Evolutionary conservation across 225 moss, liverwort and hornwort genomes (phyloP), one percentile per base, ranked within the genome.

Genomic region (Polytrichum formosum): DNA sequence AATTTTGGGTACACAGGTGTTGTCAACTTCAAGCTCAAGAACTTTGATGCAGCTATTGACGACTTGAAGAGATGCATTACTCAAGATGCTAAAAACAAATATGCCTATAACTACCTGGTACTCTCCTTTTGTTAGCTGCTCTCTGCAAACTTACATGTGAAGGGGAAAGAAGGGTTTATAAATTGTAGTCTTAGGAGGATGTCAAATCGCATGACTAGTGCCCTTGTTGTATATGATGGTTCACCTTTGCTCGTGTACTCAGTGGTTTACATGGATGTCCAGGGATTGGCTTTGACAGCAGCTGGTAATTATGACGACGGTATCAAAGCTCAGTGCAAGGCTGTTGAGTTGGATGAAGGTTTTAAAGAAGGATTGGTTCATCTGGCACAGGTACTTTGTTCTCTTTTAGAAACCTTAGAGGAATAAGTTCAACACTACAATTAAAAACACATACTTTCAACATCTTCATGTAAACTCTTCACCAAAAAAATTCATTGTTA

Each of bases 341-440:
- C 89, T 53, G 73, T 93, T 54, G 87, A 93, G 78, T 76, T 91
- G 63, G 91, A 93, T 74, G 79, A 82, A 53, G 82, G 78, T 75
- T 83, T 90, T 64, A 93, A 91, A 72, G 91, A 93, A 83, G 93
- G 85, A 67, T 93, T 89, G 93, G 83, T 80, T 13, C 93, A 93
- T 65, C 64, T 93, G 53, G 93, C 93, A 69, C 91, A 93, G 91
- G 93, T 93, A 79, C 54, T 67, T 26, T 28, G 7, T n/a, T 28
- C 7, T 54, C 59, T 22, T 54, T 46, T 13, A 46, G 46, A 46
- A 21, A 71, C 70, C 46, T 70, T 10, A 60, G 10, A 26, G 46
- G 27, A 13, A 46, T 16, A 16, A 16, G 46, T 46, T 46, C 46
- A 46, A 13, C 46, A 13, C 46, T 46, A 46, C 13, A 46, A 7